A percentile compares a stretch with the other conserved stretches of the same genome.
Conservation (phyloP, 306 rosid genomes). For the Hylodesmum podocarpum region DNA sequence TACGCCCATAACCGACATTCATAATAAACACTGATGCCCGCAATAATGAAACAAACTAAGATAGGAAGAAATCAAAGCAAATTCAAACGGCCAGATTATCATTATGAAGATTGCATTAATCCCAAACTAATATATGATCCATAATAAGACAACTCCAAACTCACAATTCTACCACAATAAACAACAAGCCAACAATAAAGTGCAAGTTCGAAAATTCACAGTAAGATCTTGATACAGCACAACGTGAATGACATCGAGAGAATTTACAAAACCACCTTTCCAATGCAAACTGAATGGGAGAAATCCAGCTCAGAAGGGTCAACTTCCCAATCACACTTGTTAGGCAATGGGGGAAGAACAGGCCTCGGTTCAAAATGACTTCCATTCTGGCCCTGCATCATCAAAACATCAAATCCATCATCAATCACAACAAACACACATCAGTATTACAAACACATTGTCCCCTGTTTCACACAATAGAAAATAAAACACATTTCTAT, state of each 20-base stretch:
- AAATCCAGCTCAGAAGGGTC: constrained; percentile 92
- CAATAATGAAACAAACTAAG: constrained; percentile 5
- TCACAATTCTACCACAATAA: background rate
- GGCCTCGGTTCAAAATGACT: constrained; percentile 78
- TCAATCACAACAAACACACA: background rate
- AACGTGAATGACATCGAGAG: background rate
- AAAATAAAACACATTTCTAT: background rate
- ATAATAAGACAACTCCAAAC: background rate
- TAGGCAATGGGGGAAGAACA: constrained; percentile 80
- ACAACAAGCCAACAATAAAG: background rate
- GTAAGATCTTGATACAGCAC: background rate
- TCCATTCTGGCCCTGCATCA: constrained; percentile 85
- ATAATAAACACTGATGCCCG: constrained; percentile 2
- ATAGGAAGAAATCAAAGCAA: background rate
- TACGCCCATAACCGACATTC: too few relatives aligned
- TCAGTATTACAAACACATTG: background rate
- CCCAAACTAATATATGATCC: background rate
- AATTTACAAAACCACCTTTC: constrained; percentile 59
- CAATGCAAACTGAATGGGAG: constrained; percentile 68
- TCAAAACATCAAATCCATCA: constrained; percentile 22
- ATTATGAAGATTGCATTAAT: background rate
- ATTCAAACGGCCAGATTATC: constrained; percentile 1
- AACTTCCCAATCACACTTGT: constrained; percentile 97
- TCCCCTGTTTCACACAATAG: background rate
- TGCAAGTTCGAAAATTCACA: background rate